Evolutionary conservation across 148 eudicot species (phyloP).

Genomic region (Mesembryanthemum crystallinum): DNA sequence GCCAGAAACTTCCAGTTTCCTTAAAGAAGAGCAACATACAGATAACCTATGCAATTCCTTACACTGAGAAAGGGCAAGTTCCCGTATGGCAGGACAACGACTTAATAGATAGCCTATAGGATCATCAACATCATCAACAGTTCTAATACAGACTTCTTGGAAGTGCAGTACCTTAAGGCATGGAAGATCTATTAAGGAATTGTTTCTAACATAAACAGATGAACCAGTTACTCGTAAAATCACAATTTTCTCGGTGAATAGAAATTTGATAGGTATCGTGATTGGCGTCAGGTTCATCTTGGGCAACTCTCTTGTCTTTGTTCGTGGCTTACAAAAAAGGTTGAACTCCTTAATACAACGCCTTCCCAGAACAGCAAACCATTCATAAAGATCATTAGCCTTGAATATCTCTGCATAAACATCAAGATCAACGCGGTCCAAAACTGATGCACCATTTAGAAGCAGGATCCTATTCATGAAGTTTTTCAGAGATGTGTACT

Average conservation of each 20-base stretch:
- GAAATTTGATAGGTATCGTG: too few relatives aligned
- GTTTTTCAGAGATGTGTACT: background rate
- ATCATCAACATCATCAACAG: background rate
- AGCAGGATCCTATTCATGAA: background rate
- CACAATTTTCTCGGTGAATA: too few relatives aligned
- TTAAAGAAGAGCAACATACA: conserved; percentile 21
- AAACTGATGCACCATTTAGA: background rate
- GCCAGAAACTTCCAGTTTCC: background rate
- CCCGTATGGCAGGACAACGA: conserved; percentile 28
- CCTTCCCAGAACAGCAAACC: background rate
- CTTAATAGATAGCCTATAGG: conserved; percentile 22
- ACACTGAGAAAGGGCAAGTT: conserved; percentile 14
- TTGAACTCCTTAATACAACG: background rate
- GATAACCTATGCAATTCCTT: background rate
- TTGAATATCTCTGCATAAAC: background rate
- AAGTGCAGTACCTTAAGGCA: conserved; percentile 28
- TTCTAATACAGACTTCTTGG: background rate
- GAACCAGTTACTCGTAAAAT: background rate
- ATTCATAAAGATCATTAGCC: background rate
- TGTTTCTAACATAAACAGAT: background rate
- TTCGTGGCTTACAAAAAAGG: background rate
- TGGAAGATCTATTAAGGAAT: conserved; percentile 23
- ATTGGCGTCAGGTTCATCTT: too few relatives aligned
- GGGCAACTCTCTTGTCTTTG: background rate
- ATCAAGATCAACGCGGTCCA: background rate